These are phyloP conservation scores for Nakazawaea anatomiae DNA, from an alignment of 805 yeast genomes.

Conservation along the genomic window DNA sequence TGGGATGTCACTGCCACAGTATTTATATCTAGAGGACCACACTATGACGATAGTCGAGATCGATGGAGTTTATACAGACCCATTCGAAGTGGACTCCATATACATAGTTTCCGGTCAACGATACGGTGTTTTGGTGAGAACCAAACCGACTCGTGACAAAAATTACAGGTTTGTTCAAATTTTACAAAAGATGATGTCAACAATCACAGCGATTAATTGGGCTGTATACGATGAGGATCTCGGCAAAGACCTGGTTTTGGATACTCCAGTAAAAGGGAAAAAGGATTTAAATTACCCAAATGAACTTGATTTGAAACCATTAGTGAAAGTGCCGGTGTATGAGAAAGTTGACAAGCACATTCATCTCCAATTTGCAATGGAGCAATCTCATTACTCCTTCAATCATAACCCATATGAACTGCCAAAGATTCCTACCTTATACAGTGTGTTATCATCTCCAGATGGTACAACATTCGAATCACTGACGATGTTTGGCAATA, in stretches of 20 bases:
- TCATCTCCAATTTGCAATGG: slow-evolving; percentile 33
- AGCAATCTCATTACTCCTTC: slow-evolving; percentile 34
- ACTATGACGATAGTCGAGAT: slow-evolving; percentile 47
- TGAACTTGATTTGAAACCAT: slow-evolving; percentile 31
- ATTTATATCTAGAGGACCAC: slow-evolving; percentile 45
- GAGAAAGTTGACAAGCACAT: slow-evolving; percentile 24
- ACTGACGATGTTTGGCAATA: slow-evolving; percentile 30
- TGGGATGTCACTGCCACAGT: slow-evolving; percentile 55
- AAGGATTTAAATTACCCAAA: slow-evolving; percentile 22
- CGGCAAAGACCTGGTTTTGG: slow-evolving; percentile 22
- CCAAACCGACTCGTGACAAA: slow-evolving; percentile 25
- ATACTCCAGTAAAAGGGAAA: slow-evolving; percentile 27
- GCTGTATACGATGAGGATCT: slow-evolving; percentile 19
- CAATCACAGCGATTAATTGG: slow-evolving; percentile 30
- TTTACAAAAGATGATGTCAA: slow-evolving; percentile 36
- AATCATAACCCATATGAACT: slow-evolving; percentile 30
- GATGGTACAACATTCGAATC: slow-evolving; percentile 26
- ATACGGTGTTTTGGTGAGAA: slow-evolving; percentile 33
- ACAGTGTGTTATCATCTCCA: slow-evolving; percentile 28
- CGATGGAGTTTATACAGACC: slow-evolving; percentile 53
- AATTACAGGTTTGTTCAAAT: slow-evolving; percentile 33
- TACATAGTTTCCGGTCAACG: slow-evolving; percentile 36
- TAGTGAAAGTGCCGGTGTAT: slow-evolving; percentile 13
- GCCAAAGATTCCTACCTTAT: slow-evolving; percentile 39
- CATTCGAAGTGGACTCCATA: slow-evolving; percentile 39